These are phyloP conservation scores for Collybia nuda DNA, from an alignment of 768 basidiomycete species.

Conservation along the genomic window DNA sequence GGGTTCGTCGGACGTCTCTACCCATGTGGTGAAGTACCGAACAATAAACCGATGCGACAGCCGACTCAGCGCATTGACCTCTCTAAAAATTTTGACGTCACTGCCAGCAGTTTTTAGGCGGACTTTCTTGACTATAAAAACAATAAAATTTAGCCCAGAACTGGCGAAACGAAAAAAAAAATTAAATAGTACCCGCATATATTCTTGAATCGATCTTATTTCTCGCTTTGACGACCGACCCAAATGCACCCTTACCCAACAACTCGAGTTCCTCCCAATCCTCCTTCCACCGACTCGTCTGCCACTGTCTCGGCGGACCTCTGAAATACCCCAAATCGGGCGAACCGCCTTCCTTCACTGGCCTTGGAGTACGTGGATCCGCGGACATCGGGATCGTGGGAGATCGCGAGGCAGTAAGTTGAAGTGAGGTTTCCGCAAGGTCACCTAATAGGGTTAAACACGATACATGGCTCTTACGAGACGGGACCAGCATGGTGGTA, in stretches of 20 bases:
- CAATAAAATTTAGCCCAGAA: too few species aligned
- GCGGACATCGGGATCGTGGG: conserved; percentile 25
- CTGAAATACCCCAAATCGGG: conserved; percentile 69
- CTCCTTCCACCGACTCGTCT: conserved; percentile 82
- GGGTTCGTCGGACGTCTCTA: conserved; percentile 52
- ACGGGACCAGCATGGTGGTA: conserved; percentile 58
- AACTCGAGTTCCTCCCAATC: conserved; percentile 95
- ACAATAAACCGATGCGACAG: conserved; percentile 91
- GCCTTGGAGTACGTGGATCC: conserved; percentile 54
- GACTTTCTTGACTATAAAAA: conserved; percentile 78
- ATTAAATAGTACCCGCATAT: conserved; percentile 61
- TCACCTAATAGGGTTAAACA: conserved; percentile 60
- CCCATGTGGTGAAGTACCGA: conserved; percentile 89
- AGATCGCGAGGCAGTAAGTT: conserved; percentile 19
- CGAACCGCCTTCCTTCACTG: conserved; percentile 52
- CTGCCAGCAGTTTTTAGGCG: conserved; percentile 74
- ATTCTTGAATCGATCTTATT: conserved; percentile 86
- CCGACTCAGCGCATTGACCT: conserved; percentile 85
- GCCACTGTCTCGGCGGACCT: conserved; percentile 40
- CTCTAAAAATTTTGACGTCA: conserved; percentile 86
- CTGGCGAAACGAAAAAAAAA: neutral
- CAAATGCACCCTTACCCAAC: conserved; percentile 86
- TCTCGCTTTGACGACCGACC: conserved; percentile 92
- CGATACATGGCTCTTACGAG: conserved; percentile 56
- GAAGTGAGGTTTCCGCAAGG: conserved; percentile 43